Percentiles rank a stretch among this genome's conserved stretches.
Conservation (phyloP, 352 stramenopile genomes). For the Phytophthora nicotianae region DNA sequence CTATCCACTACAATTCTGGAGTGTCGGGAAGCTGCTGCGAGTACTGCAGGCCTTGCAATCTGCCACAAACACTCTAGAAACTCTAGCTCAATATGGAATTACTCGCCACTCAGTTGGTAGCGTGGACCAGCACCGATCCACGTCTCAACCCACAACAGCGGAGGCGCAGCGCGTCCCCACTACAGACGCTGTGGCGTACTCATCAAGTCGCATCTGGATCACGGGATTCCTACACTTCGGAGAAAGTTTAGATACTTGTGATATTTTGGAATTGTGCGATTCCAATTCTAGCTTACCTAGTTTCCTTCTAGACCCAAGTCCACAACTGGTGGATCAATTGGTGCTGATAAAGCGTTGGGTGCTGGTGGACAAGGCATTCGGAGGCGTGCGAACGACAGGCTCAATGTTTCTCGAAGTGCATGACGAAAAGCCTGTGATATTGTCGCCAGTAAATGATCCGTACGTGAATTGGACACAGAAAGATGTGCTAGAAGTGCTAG, state of each 20-base stretch:
- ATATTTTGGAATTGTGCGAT: conserved; percentile 48
- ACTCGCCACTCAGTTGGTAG: conserved; percentile 11
- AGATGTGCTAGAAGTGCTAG: conserved; percentile 34
- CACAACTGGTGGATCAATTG: conserved; percentile 46
- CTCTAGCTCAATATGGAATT: conserved; percentile 22
- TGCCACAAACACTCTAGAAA: conserved; percentile 2
- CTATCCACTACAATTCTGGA: conserved; percentile 24
- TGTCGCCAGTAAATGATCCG: conserved; percentile 2
- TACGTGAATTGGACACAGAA: conserved; percentile 20
- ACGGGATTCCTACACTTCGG: conserved; percentile 54
- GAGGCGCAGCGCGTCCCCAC: conserved; percentile 1
- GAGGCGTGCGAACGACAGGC: conserved; percentile 5
- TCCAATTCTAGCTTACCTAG: conserved; percentile 30
- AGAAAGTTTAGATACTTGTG: conserved; percentile 18
- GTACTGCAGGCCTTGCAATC: conserved; percentile 19
- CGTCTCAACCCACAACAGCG: conserved; percentile 2
- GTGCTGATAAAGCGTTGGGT: conserved; percentile 68
- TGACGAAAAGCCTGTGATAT: conserved; percentile 15
- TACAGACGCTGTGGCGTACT: conserved; percentile 32
- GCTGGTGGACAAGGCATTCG: conserved; percentile 40
- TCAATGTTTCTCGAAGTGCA: conserved; percentile 53
- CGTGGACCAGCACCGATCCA: conserved; percentile 2
- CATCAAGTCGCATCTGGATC: conserved; percentile 46
- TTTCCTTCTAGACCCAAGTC: conserved; percentile 45
- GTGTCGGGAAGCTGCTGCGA: conserved; percentile 35